A percentile compares a stretch with the other conserved stretches of the same genome.
phyloP scores from a whole-genome alignment of 148 eudicot species.

The Drosera capensis region DNA sequence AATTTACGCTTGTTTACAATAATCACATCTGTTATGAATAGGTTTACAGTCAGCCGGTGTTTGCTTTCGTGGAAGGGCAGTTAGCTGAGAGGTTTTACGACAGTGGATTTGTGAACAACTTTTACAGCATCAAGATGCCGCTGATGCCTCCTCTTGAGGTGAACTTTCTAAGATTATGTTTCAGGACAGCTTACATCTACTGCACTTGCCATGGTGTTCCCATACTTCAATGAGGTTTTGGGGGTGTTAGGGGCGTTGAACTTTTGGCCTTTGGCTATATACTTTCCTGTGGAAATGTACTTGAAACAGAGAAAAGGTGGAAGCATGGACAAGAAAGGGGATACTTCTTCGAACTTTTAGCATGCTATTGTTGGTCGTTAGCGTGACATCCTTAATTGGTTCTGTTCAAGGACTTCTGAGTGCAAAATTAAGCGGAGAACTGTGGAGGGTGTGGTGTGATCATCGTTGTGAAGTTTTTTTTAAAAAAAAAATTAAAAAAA shows the following conservation, averaged over 20 bases:
- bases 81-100: constrained; percentile 18
- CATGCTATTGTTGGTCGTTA: constrained; percentile 21
- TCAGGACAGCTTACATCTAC: constrained; percentile 35
- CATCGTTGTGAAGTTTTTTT: too few species aligned
- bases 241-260: constrained; percentile 42
- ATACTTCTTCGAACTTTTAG: constrained; percentile 28
- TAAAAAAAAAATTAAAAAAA: too few species aligned
- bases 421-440: constrained; percentile 34
- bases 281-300: constrained; percentile 66
- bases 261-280: constrained; percentile 50
- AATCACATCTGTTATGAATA: constrained; percentile 2
- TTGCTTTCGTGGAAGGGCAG: constrained; percentile 27
- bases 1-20: too few species aligned
- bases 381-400: constrained; percentile 36
- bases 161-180: constrained; percentile 29
- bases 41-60: constrained; percentile 64
- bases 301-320: constrained; percentile 32
- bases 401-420: constrained; percentile 41
- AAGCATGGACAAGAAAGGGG: constrained; percentile 30
- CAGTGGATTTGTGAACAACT: constrained; percentile 21
- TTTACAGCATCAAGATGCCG: constrained; percentile 18
- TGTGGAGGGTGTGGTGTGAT: too few species aligned
- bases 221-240: constrained; percentile 44
- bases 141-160: constrained; percentile 23
- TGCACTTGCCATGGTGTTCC: constrained; percentile 24